Percentiles rank a stretch among this genome's conserved stretches.
These are phyloP conservation scores for Rasamsonia emersonii DNA, from an alignment of 2,329 filamentous ascomycete genomes.

Conservation along the genomic window DNA sequence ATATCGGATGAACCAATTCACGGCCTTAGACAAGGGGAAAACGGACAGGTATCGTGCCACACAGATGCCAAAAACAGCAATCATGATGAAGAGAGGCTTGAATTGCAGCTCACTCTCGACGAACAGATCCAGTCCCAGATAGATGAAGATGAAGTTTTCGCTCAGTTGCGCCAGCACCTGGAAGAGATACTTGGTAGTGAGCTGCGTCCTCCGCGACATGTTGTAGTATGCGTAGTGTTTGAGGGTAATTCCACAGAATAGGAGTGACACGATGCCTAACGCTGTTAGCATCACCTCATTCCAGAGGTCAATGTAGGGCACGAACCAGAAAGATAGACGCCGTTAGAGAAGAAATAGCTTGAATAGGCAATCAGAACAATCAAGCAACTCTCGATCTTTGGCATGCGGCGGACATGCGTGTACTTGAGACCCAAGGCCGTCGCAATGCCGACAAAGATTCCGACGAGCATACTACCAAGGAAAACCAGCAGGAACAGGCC, in stretches of 20 bases:
- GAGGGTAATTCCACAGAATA: constrained; percentile 96
- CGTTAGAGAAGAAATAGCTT: constrained; percentile 96
- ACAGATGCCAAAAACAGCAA: constrained; percentile 86
- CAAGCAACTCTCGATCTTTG: constrained; percentile 93
- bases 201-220: constrained; percentile 94
- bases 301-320: too few relatives aligned
- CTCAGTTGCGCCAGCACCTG: constrained; percentile 89
- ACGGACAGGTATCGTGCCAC: constrained; percentile 88
- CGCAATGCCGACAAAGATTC: constrained; percentile 73
- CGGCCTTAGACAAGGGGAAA: constrained; percentile 78
- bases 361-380: constrained; percentile 91
- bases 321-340: constrained; percentile 93
- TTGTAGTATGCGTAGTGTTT: constrained; percentile 99
- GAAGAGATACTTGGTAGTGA: constrained; percentile 97
- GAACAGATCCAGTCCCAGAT: constrained; percentile 88
- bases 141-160: constrained; percentile 99
- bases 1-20: constrained; percentile 90
- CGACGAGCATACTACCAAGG: constrained; percentile 87
- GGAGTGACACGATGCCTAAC: constrained; percentile 87
- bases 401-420: constrained; percentile 82
- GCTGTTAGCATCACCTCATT: too few relatives aligned
- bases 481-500: constrained; percentile 94
- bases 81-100: constrained; percentile 89
- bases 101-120: constrained; percentile 82
- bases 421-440: constrained; percentile 89